phyloP scores from a whole-genome alignment of 108 stramenopile genomes.

The Conticribra weissflogii region DNA sequence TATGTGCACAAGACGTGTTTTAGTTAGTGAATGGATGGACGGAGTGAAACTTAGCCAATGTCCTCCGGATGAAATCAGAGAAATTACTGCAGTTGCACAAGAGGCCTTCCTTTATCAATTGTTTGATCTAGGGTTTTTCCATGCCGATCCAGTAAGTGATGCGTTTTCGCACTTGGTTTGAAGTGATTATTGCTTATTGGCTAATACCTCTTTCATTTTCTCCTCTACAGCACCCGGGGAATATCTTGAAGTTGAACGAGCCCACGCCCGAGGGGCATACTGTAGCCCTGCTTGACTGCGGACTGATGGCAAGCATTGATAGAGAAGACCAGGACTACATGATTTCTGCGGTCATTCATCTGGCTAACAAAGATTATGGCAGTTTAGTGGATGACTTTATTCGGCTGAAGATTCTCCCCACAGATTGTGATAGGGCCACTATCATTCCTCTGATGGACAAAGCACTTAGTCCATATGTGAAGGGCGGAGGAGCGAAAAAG shows the following conservation, averaged over 20 bases:
- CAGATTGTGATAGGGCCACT: conserved; percentile 74
- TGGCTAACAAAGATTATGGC: conserved; percentile 91
- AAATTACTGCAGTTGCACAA: conserved; percentile 78
- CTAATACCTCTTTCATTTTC: conserved; percentile 11
- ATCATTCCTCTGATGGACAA: conserved; percentile 93
- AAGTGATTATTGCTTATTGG: no score
- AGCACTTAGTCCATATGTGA: conserved; percentile 88
- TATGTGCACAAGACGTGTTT: conserved; percentile 74
- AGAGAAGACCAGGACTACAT: conserved; percentile 77
- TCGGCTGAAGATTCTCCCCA: conserved; percentile 78
- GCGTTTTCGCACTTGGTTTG: no score
- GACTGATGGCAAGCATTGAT: conserved; percentile 83
- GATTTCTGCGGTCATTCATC: conserved; percentile 88
- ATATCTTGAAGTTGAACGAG: conserved; percentile 69
- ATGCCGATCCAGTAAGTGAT: conserved; percentile 65
- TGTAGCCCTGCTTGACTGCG: conserved; percentile 88
- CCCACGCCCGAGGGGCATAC: conserved; percentile 71
- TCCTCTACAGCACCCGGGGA: conserved; percentile 53
- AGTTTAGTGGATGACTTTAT: conserved; percentile 89
- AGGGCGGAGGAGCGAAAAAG: conserved; percentile 90
- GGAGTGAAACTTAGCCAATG: conserved; percentile 79
- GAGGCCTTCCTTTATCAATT: conserved; percentile 89
- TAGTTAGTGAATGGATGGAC: conserved; percentile 91
- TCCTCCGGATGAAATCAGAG: conserved; percentile 57
- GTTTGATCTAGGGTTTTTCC: conserved; percentile 78